These are phyloP conservation scores for Colletotrichum spaethianum DNA, from an alignment of 2,329 filamentous ascomycete genomes.

Conservation along the genomic window DNA sequence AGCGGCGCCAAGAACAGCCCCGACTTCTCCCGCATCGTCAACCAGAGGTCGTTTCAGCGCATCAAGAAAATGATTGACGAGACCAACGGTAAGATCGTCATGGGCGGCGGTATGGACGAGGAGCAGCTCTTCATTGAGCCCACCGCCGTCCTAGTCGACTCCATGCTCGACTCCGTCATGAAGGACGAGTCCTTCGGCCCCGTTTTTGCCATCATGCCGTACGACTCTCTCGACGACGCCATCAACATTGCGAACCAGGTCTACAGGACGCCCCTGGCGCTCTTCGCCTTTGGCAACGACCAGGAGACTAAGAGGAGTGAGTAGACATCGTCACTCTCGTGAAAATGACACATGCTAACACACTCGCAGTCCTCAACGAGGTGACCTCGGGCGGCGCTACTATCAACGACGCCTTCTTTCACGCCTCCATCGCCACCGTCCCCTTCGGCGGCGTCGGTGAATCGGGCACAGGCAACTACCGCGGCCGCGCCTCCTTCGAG, in stretches of 20 bases:
- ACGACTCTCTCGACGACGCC: conserved; percentile 86
- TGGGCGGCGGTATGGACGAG: conserved; percentile 89
- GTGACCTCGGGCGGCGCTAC: conserved; percentile 78
- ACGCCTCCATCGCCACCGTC: conserved; percentile 76
- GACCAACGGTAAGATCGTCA: conserved; percentile 84
- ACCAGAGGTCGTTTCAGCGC: conserved; percentile 82
- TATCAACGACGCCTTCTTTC: conserved; percentile 71
- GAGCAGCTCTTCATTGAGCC: conserved; percentile 88
- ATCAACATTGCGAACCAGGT: conserved; percentile 86
- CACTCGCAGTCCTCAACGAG: conserved; percentile 67
- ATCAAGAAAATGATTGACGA: conserved; percentile 93
- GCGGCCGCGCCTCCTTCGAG: conserved; percentile 82
- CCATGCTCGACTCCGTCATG: conserved; percentile 78
- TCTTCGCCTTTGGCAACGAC: conserved; percentile 89
- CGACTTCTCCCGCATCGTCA: conserved; percentile 87
- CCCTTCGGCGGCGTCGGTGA: conserved; percentile 88
- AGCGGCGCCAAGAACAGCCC: conserved; percentile 82
- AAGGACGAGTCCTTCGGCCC: conserved; percentile 95
- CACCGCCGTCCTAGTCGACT: conserved; percentile 89
- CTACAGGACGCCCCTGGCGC: conserved; percentile 84
- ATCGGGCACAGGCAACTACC: conserved; percentile 82
- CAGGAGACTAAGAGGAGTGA: conserved; percentile 81
- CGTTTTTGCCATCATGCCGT: conserved; percentile 86
- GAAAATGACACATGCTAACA: conserved; percentile 17
- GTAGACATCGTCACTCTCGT: conserved; percentile 43